Evolutionary conservation across 257 asterid species (phyloP).

Genomic region (Cruciata laevipes): DNA sequence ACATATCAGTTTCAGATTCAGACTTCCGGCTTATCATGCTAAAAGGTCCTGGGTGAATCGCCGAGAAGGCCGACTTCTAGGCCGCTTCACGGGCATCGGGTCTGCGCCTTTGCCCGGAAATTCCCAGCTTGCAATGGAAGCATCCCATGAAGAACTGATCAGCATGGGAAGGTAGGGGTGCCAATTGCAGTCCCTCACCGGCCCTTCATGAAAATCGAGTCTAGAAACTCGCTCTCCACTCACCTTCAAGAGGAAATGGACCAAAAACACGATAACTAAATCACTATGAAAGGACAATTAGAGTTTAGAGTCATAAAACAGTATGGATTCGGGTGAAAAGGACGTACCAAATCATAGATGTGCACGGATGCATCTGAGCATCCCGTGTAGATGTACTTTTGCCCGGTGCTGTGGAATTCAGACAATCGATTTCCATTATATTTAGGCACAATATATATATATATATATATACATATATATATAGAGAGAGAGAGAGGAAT

Average conservation of each 20-base stretch:
- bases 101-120: constrained; percentile 48
- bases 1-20: too few species aligned
- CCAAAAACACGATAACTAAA: background rate
- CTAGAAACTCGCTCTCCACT: constrained; percentile 55
- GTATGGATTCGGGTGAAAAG: background rate
- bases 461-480: too few species aligned
- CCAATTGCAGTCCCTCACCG: constrained; percentile 90
- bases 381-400: constrained; percentile 86
- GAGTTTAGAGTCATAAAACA: background rate
- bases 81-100: constrained; percentile 21
- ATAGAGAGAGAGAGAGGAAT: background rate
- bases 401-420: constrained; percentile 74
- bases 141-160: constrained; percentile 89
- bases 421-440: background rate
- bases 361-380: constrained; percentile 66
- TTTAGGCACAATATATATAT: background rate
- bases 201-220: constrained; percentile 69
- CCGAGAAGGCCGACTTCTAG: constrained; percentile 30
- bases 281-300: background rate
- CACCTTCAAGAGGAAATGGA: constrained; percentile 31
- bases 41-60: constrained; percentile 2
- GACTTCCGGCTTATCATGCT: background rate
- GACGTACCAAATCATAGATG: constrained; percentile 77
- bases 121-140: constrained; percentile 71
- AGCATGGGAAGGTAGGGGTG: constrained; percentile 80